Percentiles rank a stretch among this genome's conserved stretches.
These are phyloP conservation scores for Thermothielavioides terrestris DNA, from an alignment of 495 filamentous ascomycete species.

Conservation along the genomic window DNA sequence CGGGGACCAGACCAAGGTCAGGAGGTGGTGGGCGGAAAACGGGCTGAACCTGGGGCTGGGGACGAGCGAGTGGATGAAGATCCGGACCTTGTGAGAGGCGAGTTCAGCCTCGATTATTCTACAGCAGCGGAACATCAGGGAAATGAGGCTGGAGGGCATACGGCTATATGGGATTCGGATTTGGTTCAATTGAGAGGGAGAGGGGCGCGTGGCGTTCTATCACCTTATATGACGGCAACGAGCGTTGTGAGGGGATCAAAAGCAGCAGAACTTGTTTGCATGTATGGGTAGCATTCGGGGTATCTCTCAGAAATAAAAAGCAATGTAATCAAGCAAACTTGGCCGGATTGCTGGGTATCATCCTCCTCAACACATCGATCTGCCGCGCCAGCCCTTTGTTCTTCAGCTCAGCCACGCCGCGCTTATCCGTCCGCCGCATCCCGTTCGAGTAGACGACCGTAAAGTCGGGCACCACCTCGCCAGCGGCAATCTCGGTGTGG, in stretches of 20 bases:
- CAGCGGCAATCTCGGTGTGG: slow-evolving; percentile 40
- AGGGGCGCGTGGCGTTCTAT: no score
- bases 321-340: slow-evolving; percentile 43
- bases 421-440: slow-evolving; percentile 46
- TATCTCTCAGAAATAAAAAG: background rate
- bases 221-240: no score
- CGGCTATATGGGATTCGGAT: no score
- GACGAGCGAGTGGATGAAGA: slow-evolving; percentile 89
- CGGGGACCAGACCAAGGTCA: slow-evolving; percentile 59
- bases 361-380: slow-evolving; percentile 51
- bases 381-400: slow-evolving; percentile 50
- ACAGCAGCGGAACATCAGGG: no score
- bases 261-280: background rate
- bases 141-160: no score
- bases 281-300: background rate
- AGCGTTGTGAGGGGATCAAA: background rate
- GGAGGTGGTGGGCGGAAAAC: slow-evolving; percentile 84
- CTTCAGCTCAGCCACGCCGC: slow-evolving; percentile 45
- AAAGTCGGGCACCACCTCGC: slow-evolving; percentile 51
- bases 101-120: no score
- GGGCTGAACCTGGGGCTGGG: slow-evolving; percentile 78
- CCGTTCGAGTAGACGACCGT: slow-evolving; percentile 58
- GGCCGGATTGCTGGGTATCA: slow-evolving; percentile 54
- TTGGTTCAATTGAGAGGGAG: background rate
- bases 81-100: slow-evolving; percentile 24